Evolutionary conservation across 1,139 yeast species (phyloP).

Genomic region (Geotrichum siamense): DNA sequence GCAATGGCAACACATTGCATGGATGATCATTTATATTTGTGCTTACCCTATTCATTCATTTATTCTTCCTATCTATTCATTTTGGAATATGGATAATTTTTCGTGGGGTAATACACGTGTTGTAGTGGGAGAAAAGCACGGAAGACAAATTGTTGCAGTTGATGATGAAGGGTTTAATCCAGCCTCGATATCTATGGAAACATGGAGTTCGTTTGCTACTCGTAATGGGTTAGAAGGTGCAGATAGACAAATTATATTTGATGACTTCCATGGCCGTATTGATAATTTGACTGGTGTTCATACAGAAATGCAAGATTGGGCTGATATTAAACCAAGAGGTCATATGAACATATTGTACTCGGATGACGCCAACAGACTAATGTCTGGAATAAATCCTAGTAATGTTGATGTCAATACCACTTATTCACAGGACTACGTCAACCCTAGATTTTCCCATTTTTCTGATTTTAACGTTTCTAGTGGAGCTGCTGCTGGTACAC

Average conservation of each 20-base stretch:
- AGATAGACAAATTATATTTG: conserved; percentile 27
- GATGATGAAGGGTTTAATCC: conserved; percentile 31
- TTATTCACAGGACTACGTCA: conserved; percentile 6
- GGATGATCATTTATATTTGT: conserved; percentile 39
- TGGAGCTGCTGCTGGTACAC: conserved; percentile 4
- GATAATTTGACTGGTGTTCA: conserved; percentile 14
- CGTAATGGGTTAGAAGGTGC: conserved; percentile 35
- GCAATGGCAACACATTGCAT: conserved; percentile 42
- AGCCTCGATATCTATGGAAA: conserved; percentile 31
- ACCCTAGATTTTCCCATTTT: conserved; percentile 11
- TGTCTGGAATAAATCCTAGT: conserved; percentile 7
- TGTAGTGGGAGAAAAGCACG: conserved; percentile 39
- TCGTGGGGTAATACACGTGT: conserved; percentile 43
- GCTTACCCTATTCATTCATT: conserved; percentile 39
- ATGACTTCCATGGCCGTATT: conserved; percentile 16
- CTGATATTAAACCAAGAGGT: conserved; percentile 15
- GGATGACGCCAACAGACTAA: conserved; percentile 7
- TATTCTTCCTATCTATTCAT: conserved; percentile 37
- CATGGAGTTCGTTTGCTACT: conserved; percentile 34
- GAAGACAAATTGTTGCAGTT: conserved; percentile 32
- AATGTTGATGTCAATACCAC: conserved; percentile 1
- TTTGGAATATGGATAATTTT: conserved; percentile 43
- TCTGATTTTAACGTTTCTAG: conserved; percentile 9
- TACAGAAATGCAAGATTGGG: conserved; percentile 17
- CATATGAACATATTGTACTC: conserved; percentile 14